Evolutionary conservation across 495 filamentous ascomycete species (phyloP), one percentile per base, ranked within the genome.

Genomic region (Mytilinidion resinicola): DNA sequence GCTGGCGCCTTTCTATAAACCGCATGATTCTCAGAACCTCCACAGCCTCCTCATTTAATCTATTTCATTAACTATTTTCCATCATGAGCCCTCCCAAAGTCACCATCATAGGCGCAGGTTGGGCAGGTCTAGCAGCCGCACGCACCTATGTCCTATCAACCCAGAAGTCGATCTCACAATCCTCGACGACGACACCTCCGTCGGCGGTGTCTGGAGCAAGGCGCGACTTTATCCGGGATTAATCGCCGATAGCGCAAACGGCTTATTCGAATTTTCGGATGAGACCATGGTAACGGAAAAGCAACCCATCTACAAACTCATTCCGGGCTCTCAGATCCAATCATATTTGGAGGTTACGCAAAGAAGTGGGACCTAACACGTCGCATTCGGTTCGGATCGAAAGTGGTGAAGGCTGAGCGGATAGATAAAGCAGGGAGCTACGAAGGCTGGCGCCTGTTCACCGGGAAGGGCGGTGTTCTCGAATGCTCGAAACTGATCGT

Each of bases 51-150:
- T 15, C 6, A 4, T 25, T 4, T 19, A 2, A 15, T 17, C 3
- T 50, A 50, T 19, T 50, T 50, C n/a, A 15, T 25, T 50, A 9
- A 12, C 15, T 12, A 17, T 25, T 50, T 50, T 50, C 47, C 14
- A 4, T 50, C 14, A 25, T 50, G 47, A 53, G 20, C 21, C 17
- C 52, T 19, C 56, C 56, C 9, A 59, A 34, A 34, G 56, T 53
- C 49, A 34, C 52, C 12, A 37, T 59, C 12, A 59, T 59, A 49
- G 87, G 82, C 33, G 93, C 89, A 60, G 92, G 92, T 56, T 96
- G 96, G 70, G 92, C 92, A 11, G 92, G 93, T 4, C 83, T 98
- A 3, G 93, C 92, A 8, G 47, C 56, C 36, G 56, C 56, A 12
- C 56, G 56, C n/a, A 52, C 37, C 17, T 59, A 59, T 25, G 8